Evolutionary conservation across 2,329 filamentous ascomycete genomes (phyloP).

Genomic region (Botrytis fragariae): DNA sequence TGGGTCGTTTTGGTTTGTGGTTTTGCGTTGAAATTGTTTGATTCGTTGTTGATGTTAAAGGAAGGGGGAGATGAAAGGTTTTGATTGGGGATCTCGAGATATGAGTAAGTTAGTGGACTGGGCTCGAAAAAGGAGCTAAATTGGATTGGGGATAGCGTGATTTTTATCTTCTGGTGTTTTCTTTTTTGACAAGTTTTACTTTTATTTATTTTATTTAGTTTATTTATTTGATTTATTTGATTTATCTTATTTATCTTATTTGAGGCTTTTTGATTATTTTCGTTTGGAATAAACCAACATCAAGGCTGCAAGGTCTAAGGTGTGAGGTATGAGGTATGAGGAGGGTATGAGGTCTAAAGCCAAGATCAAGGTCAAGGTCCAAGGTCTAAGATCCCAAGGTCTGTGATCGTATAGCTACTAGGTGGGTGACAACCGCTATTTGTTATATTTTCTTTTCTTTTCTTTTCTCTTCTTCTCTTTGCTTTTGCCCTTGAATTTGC

Average conservation of each 20-base stretch:
- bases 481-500: neutral
- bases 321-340: neutral
- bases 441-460: neutral
- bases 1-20: slow-evolving; percentile 2
- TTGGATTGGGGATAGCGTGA: neutral
- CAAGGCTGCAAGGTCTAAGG: neutral
- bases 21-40: slow-evolving; percentile 16
- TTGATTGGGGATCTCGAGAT: slow-evolving; percentile 19
- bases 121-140: neutral
- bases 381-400: neutral
- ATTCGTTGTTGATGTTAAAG: slow-evolving; percentile 19
- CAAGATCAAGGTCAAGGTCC: neutral
- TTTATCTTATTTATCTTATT: too few relatives aligned
- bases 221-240: neutral
- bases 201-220: neutral
- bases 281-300: neutral
- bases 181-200: neutral
- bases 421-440: neutral
- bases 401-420: neutral
- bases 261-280: neutral
- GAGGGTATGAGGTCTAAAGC: neutral
- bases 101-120: slow-evolving; percentile 15
- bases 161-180: neutral
- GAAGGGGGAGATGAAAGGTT: slow-evolving; percentile 18
- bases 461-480: neutral